A percentile compares a stretch with the other conserved stretches of the same genome.
Conservation (phyloP, 441 rosid genomes). For the Dalechampia spathulata region DNA sequence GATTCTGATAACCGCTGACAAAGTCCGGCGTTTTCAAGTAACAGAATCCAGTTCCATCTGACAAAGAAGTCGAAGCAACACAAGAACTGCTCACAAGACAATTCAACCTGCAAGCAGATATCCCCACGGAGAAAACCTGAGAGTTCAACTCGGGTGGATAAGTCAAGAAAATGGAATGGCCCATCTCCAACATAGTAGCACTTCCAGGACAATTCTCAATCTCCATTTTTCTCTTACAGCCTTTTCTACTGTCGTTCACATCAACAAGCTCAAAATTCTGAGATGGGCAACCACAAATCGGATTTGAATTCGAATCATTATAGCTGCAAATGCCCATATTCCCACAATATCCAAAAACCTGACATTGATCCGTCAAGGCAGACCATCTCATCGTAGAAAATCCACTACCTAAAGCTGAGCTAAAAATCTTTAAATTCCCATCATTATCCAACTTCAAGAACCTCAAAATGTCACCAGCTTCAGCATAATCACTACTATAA, state of each 20-base stretch:
- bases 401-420: conserved; percentile 29
- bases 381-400: conserved; percentile 37
- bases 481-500: conserved; percentile 69
- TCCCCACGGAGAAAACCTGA: conserved; percentile 39
- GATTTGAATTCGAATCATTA: conserved; percentile 26
- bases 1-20: conserved; percentile 54
- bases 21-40: conserved; percentile 47
- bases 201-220: conserved; percentile 43
- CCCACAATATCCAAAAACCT: conserved; percentile 67
- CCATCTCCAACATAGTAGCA: conserved; percentile 45
- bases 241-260: conserved; percentile 43
- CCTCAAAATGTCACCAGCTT: conserved; percentile 46
- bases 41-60: conserved; percentile 71
- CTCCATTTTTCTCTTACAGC: conserved; percentile 59
- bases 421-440: conserved; percentile 70
- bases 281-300: conserved; percentile 60
- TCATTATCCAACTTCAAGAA: conserved; percentile 50
- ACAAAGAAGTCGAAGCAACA: conserved; percentile 53
- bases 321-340: conserved; percentile 62
- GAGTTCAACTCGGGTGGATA: conserved; percentile 31
- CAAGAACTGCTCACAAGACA: conserved; percentile 48
- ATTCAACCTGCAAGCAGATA: conserved; percentile 46
- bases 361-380: conserved; percentile 59
- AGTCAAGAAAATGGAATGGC: conserved; percentile 38
- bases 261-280: conserved; percentile 55